Percentiles rank a stretch among this genome's conserved stretches.
Evolutionary conservation across 164 flowering plant species (phyloP).

Genomic region (Paratinospora sagittata): DNA sequence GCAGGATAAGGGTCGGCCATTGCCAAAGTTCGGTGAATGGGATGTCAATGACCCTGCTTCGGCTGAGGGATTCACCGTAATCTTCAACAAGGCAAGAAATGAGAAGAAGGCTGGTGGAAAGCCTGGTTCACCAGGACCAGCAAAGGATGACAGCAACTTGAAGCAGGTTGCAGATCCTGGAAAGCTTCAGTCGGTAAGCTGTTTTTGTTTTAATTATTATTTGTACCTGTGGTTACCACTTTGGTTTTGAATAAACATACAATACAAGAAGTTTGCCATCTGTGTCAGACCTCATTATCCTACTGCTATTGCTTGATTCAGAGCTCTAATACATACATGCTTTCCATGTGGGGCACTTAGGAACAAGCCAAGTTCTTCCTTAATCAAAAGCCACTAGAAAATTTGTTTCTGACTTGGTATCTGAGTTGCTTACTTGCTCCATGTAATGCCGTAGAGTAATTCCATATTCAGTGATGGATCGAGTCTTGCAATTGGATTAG

Average conservation of each 20-base stretch:
- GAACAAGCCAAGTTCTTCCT: too few species aligned
- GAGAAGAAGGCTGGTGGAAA: constrained; percentile 87
- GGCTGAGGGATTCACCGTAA: constrained; percentile 77
- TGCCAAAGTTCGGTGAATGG: constrained; percentile 96
- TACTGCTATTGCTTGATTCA: too few species aligned
- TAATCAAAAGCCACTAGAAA: too few species aligned
- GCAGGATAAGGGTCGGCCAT: constrained; percentile 77
- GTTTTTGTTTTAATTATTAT: constrained; percentile 1
- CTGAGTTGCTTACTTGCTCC: too few species aligned
- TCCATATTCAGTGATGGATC: too few species aligned
- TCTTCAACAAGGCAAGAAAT: constrained; percentile 87
- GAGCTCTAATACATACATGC: too few species aligned
- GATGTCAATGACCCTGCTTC: too few species aligned
- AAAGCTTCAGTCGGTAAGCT: constrained; percentile 64
- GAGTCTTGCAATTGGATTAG: not conserved
- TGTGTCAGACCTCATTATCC: too few species aligned
- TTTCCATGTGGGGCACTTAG: too few species aligned
- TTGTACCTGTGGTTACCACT: not conserved
- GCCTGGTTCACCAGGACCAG: constrained; percentile 66
- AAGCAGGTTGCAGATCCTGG: constrained; percentile 39
- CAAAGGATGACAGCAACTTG: constrained; percentile 31
- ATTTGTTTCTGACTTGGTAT: too few species aligned
- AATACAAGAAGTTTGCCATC: too few species aligned
- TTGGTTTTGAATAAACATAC: not conserved
- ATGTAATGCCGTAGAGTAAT: too few species aligned